phyloP scores from a whole-genome alignment of 2,329 filamentous ascomycete species.

The Ophiobolus disseminans region DNA sequence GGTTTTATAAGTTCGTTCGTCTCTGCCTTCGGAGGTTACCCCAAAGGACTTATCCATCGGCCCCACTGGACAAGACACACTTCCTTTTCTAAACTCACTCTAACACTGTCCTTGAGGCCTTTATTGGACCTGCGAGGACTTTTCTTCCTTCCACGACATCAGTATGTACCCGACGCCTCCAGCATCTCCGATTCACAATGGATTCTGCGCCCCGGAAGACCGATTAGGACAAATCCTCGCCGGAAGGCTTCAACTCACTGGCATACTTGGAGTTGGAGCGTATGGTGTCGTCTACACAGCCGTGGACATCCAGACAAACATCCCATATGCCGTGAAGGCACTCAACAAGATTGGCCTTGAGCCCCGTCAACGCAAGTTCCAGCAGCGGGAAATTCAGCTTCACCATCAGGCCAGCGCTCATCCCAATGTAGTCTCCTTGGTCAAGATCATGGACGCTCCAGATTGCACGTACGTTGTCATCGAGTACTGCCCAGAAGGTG shows the following conservation, averaged over 20 bases:
- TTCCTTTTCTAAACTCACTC: slow-evolving; percentile 26
- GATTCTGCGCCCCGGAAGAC: slow-evolving; percentile 71
- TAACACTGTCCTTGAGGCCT: slow-evolving; percentile 49
- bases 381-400: slow-evolving; percentile 89
- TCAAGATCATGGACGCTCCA: slow-evolving; percentile 88
- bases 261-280: slow-evolving; percentile 88
- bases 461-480: slow-evolving; percentile 97
- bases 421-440: slow-evolving; percentile 89
- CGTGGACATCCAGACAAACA: slow-evolving; percentile 79
- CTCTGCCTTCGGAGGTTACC: neutral
- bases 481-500: slow-evolving; percentile 96
- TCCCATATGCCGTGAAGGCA: slow-evolving; percentile 93
- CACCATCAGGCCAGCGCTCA: slow-evolving; percentile 90
- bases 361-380: slow-evolving; percentile 84
- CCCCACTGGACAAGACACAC: slow-evolving; percentile 11
- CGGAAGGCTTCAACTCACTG: slow-evolving; percentile 80
- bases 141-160: slow-evolving; percentile 21
- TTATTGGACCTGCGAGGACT: slow-evolving; percentile 51
- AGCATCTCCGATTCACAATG: slow-evolving; percentile 55
- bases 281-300: slow-evolving; percentile 97
- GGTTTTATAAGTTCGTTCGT: slow-evolving; percentile 17
- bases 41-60: neutral
- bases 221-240: slow-evolving; percentile 84
- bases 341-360: slow-evolving; percentile 94
- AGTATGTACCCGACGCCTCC: slow-evolving; percentile 60